A percentile compares a stretch with the other conserved stretches of the same genome.
These are phyloP conservation scores for Curvularia verruculosa DNA, from an alignment of 2,329 filamentous ascomycete species.

Conservation along the genomic window DNA sequence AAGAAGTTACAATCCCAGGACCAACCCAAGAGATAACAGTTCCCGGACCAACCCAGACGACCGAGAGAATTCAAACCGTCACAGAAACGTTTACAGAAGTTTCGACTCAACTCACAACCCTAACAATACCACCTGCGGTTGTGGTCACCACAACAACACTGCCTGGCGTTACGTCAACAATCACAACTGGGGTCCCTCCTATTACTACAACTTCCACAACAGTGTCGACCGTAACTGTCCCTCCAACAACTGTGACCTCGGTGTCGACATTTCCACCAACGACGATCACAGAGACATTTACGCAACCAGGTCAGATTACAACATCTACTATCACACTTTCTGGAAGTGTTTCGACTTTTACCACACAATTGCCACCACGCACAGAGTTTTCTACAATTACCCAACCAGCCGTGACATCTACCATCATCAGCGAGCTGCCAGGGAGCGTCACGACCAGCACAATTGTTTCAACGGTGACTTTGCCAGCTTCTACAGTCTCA, in stretches of 20 bases:
- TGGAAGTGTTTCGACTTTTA: conserved; percentile 7
- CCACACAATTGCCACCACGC: conserved; percentile 10
- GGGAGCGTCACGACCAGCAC: conserved; percentile 30
- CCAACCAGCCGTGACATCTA: conserved; percentile 18
- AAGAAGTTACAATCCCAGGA: conserved; percentile 2
- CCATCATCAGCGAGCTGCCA: conserved; percentile 12
- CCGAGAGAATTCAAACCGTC: conserved; percentile 14
- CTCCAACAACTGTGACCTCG: conserved; percentile 11
- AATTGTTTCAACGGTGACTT: conserved; percentile 28
- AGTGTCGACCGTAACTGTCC: conserved; percentile 26
- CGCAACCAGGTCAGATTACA: conserved; percentile 13
- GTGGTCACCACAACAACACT: conserved; percentile 26
- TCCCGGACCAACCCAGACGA: conserved; percentile 13
- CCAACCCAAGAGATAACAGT: conserved; percentile 7
- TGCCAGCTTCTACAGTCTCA: conserved; percentile 14
- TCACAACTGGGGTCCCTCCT: conserved; percentile 24
- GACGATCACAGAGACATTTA: conserved; percentile 14
- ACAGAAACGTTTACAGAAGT: conserved; percentile 22
- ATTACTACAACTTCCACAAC: conserved; percentile 29
- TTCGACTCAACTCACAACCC: conserved; percentile 27
- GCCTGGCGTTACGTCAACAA: conserved; percentile 18
- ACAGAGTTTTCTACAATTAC: conserved; percentile 19
- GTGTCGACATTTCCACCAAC: conserved; percentile 8
- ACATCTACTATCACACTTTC: conserved; percentile 14
- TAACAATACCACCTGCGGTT: conserved; percentile 25